Percentiles rank a stretch among this genome's conserved stretches.
Evolutionary conservation across 805 yeast genomes (phyloP).

Genomic region (Nakazawaea anatomiae): DNA sequence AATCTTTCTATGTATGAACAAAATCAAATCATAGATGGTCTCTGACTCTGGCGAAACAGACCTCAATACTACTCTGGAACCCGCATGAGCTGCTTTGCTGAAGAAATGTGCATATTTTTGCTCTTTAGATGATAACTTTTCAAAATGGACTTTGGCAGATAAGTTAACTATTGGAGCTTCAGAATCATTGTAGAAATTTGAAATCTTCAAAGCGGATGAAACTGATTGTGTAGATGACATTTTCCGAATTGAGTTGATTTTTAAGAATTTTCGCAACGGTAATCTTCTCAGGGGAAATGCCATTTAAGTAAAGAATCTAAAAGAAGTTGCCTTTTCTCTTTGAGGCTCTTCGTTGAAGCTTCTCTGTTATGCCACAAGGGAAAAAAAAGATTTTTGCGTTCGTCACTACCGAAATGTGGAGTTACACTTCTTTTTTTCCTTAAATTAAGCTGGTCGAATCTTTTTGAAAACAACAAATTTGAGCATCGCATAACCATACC

Average conservation of each 20-base stretch:
- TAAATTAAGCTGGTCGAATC: too few species aligned
- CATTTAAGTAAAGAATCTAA: not conserved
- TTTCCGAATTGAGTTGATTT: not conserved
- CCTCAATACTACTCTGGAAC: conserved; percentile 72
- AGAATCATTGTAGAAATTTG: conserved; percentile 43
- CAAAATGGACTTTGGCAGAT: conserved; percentile 64
- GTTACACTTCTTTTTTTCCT: too few species aligned
- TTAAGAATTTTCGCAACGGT: not conserved
- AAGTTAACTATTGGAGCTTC: conserved; percentile 68
- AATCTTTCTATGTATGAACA: conserved; percentile 48
- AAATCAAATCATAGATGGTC: conserved; percentile 61
- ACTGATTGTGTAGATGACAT: not conserved
- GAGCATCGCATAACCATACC: too few species aligned
- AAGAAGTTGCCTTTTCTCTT: too few species aligned
- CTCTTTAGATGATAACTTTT: conserved; percentile 51
- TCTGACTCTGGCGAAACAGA: conserved; percentile 84
- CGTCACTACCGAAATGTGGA: too few species aligned
- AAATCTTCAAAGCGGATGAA: conserved; percentile 1
- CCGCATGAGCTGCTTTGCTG: conserved; percentile 79
- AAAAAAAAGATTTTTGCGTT: too few species aligned
- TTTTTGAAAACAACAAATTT: too few species aligned
- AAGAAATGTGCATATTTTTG: conserved; percentile 78
- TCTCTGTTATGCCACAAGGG: too few species aligned
- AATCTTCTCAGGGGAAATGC: not conserved
- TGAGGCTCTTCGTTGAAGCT: too few species aligned